phyloP scores from a whole-genome alignment of 495 filamentous ascomycete species.

The Bacidia gigantensis region DNA sequence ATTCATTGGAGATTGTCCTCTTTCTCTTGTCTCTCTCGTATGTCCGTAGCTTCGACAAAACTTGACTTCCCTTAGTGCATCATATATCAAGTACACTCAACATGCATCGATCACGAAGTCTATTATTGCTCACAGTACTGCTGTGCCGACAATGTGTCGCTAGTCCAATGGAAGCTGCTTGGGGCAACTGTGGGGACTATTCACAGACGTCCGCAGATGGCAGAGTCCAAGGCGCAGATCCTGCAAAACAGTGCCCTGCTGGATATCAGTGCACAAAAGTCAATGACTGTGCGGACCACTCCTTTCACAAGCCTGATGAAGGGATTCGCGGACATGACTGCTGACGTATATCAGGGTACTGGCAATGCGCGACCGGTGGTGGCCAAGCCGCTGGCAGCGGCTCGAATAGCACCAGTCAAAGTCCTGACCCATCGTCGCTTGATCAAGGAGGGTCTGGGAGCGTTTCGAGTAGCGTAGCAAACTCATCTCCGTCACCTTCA shows the following conservation, averaged over 20 bases:
- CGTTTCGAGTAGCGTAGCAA: not conserved
- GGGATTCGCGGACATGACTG: not conserved
- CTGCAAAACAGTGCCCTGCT: not conserved
- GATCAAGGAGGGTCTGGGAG: no score
- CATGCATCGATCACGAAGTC: not conserved
- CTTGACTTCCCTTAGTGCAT: no score
- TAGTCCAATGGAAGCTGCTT: not conserved
- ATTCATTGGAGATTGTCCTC: no score
- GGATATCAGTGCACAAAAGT: not conserved
- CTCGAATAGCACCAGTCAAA: not conserved
- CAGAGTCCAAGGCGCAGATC: not conserved
- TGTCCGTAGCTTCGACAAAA: not conserved
- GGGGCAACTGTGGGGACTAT: not conserved
- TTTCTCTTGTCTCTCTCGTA: not conserved
- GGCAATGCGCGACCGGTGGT: not conserved
- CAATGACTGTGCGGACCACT: not conserved
- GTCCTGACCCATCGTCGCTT: no score
- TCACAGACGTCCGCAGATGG: not conserved
- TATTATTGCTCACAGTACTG: not conserved
- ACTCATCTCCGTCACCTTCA: not conserved
- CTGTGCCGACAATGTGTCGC: not conserved
- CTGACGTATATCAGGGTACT: not conserved
- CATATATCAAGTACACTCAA: not conserved
- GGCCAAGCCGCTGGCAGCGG: not conserved
- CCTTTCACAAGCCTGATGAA: not conserved